phyloP scores from a whole-genome alignment of 805 yeast genomes.

The Suhomyces kilbournensis region DNA sequence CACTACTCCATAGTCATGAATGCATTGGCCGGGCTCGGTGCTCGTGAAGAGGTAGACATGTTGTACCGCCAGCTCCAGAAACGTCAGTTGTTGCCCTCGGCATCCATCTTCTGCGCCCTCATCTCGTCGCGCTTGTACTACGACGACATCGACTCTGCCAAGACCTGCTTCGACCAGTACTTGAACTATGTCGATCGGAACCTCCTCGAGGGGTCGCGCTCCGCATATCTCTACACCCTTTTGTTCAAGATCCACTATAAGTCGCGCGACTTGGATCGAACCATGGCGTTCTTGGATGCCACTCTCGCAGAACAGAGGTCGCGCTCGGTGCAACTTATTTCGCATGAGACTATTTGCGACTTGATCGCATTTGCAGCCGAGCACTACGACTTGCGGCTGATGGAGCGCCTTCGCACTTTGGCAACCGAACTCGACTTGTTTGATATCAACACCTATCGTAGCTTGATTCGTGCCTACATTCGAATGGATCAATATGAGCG shows the following conservation, averaged over 20 bases:
- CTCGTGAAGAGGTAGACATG: conserved; percentile 44
- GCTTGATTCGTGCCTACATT: conserved; percentile 28
- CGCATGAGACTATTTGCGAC: conserved; percentile 13
- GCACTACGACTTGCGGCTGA: conserved; percentile 18
- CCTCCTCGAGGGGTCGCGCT: conserved; percentile 14
- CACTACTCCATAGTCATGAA: conserved; percentile 64
- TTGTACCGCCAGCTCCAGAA: conserved; percentile 47
- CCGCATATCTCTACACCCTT: conserved; percentile 24
- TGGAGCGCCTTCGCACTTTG: conserved; percentile 14
- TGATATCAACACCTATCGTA: conserved; percentile 24
- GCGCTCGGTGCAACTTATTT: conserved; percentile 14
- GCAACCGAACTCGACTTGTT: conserved; percentile 17
- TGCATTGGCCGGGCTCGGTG: conserved; percentile 53
- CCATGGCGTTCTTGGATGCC: conserved; percentile 23
- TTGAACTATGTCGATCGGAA: conserved; percentile 16
- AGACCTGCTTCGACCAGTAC: conserved; percentile 26
- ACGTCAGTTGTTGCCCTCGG: conserved; percentile 48
- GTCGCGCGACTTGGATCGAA: conserved; percentile 23
- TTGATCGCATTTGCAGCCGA: conserved; percentile 21
- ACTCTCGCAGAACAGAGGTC: conserved; percentile 18
- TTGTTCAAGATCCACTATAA: conserved; percentile 26
- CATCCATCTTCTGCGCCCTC: conserved; percentile 42
- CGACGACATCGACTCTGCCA: conserved; percentile 34
- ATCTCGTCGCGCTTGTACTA: conserved; percentile 39
- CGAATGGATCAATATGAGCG: conserved; percentile 26